Conservation (phyloP, 306 rosid genomes). For the Inga laurina region DNA sequence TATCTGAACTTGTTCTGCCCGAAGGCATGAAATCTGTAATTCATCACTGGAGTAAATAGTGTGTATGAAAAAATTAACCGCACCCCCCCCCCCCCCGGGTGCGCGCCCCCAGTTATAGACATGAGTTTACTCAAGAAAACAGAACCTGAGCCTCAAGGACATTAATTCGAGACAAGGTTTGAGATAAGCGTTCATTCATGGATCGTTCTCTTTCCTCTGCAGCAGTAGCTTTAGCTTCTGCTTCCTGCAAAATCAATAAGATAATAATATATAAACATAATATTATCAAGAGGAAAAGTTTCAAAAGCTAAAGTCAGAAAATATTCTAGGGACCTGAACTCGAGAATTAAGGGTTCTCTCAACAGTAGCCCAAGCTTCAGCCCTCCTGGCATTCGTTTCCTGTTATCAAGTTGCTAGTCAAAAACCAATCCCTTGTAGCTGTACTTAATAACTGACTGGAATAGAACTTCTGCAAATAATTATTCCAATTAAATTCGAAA, state of each 20-base stretch:
- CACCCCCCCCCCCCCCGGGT: too few relatives aligned
- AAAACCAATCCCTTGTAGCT: slow-evolving; percentile 31
- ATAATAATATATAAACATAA: background rate
- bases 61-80: background rate
- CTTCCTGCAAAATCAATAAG: slow-evolving; percentile 70
- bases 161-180: slow-evolving; percentile 91
- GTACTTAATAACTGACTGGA: slow-evolving; percentile 33
- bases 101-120: slow-evolving; percentile 9
- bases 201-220: slow-evolving; percentile 97
- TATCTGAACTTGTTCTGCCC: slow-evolving; percentile 93
- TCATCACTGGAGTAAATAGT: slow-evolving; percentile 36
- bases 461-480: background rate
- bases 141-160: slow-evolving; percentile 99
- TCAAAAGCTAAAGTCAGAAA: slow-evolving; percentile 23
- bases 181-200: slow-evolving; percentile 87
- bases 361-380: slow-evolving; percentile 97
- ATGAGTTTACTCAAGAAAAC: slow-evolving; percentile 32
- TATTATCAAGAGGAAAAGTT: slow-evolving; percentile 11
- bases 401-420: slow-evolving; percentile 46
- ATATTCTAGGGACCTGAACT: slow-evolving; percentile 71
- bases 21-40: slow-evolving; percentile 90
- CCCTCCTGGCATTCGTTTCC: slow-evolving; percentile 92
- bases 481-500: background rate
- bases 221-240: slow-evolving; percentile 91
- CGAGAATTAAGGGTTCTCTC: slow-evolving; percentile 94